Evolutionary conservation across 2,329 filamentous ascomycete genomes (phyloP).

Genomic region (Microdochium nivale): DNA sequence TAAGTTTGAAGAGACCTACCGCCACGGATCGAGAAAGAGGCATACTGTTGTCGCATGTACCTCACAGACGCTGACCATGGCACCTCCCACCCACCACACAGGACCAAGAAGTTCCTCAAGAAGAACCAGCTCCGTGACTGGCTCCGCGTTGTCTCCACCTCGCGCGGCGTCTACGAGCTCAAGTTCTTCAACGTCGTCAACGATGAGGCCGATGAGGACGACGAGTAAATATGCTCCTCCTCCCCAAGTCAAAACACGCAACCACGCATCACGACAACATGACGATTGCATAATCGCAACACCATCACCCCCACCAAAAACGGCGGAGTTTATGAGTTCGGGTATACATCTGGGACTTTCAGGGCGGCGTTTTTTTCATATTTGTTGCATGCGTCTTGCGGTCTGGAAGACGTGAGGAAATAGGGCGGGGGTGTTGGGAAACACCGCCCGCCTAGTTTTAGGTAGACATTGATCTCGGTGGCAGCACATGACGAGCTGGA

Average conservation of each 20-base stretch:
- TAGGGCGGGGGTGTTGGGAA: neutral
- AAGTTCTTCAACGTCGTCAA: constrained; percentile 99
- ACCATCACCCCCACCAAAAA: too few species aligned
- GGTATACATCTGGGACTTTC: neutral
- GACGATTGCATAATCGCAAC: neutral
- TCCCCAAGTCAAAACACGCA: neutral
- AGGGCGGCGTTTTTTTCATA: neutral
- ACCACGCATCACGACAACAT: neutral
- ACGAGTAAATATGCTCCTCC: constrained; percentile 66
- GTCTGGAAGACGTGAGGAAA: neutral
- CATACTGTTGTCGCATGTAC: neutral
- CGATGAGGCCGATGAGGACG: constrained; percentile 95
- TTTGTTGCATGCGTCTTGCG: neutral
- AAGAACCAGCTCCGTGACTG: constrained; percentile 99
- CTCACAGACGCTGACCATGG: neutral
- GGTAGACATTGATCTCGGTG: neutral
- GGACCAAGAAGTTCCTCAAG: constrained; percentile 99
- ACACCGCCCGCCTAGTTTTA: neutral
- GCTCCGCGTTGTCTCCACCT: constrained; percentile 97
- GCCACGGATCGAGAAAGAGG: neutral
- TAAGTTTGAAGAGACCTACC: too few species aligned
- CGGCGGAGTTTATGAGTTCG: neutral
- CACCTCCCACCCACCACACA: constrained; percentile 24
- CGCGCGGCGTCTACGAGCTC: constrained; percentile 97
- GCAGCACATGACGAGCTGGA: neutral